These are phyloP conservation scores for Rhizopus sp. DNA, from an alignment of 371 early-diverging fungal species.

Conservation along the genomic window DNA sequence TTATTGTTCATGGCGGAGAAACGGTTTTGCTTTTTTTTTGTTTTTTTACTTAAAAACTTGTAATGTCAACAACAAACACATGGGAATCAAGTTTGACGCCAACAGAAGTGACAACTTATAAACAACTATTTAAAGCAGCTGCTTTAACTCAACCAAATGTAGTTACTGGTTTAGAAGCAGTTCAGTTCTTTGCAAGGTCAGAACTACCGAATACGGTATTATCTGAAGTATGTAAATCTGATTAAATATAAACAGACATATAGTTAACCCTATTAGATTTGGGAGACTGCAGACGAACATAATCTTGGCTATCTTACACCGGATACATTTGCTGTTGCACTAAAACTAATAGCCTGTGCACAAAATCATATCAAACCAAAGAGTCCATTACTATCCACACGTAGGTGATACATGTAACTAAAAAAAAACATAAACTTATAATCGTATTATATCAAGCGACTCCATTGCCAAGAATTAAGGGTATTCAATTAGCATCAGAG, in stretches of 20 bases:
- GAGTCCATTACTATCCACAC: conserved; percentile 29
- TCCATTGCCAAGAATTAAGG: conserved; percentile 54
- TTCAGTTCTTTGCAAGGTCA: conserved; percentile 78
- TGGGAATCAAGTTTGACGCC: conserved; percentile 49
- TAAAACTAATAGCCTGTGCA: conserved; percentile 38
- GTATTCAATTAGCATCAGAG: conserved; percentile 18
- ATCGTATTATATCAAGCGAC: conserved; percentile 12
- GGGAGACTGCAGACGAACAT: conserved; percentile 34
- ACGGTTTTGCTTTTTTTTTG: neutral
- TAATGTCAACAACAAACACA: conserved; percentile 8
- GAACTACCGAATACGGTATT: conserved; percentile 63
- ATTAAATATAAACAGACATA: neutral
- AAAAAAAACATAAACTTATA: neutral
- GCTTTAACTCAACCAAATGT: conserved; percentile 59
- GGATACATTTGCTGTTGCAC: conserved; percentile 33
- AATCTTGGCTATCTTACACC: conserved; percentile 32
- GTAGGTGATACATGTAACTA: conserved; percentile 16
- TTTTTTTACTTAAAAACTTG: neutral
- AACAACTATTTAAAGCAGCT: conserved; percentile 61
- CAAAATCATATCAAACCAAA: conserved; percentile 29
- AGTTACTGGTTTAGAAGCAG: conserved; percentile 71
- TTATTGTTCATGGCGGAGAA: no score
- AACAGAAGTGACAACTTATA: conserved; percentile 66
- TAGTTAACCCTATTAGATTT: conserved; percentile 19
- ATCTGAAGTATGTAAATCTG: conserved; percentile 55